Base-by-base conservation (phyloP, 257 asterid species). In the Nicotiana benthamiana region DNA sequence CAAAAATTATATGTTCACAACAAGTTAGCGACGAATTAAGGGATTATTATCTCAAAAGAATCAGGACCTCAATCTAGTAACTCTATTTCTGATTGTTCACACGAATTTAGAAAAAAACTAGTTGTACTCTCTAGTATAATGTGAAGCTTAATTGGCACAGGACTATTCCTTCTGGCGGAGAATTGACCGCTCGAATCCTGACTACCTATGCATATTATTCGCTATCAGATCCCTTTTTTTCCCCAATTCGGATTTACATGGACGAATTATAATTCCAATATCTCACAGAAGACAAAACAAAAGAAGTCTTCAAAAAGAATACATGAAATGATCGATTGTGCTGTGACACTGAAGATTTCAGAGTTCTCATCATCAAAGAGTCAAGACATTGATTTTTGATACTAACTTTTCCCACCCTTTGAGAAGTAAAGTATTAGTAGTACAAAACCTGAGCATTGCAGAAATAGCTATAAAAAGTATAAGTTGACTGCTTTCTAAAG, bases 401-500 rank as follows among this genome's bases (percentile, higher is more conserved):
- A 30, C 34, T 34, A 40, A 43, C 77, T 82, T 28, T 64, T 46
- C 20, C 3, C 36, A 13, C 40, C 43, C 54, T 60, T 81, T 72
- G 75, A 24, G 56, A 67, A 22, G 56, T n/a, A 75, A 4, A 62
- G 62, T 46, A 32, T 67, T 0, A 80, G 66, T 68, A 51, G 74
- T 52, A 36, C 59, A 27, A 17, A 28, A n/a, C 62, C 60, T 51
- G 85, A 26, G n/a, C 72, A 66, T 53, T 12, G 43, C 74, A 56
- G 75, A 57, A 83, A 66, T 7, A 56, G 80, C 83, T 65, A 46
- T 56, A 59, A 63, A 79, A 78, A 83, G 84, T 22, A 65, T 68
- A 63, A 32, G 53, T 81, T 83, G 85, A 86, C 88, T 81, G 56
- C 84, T 74, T 86, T 83, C 86, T 36, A 78, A 83, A 81, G 80